Evolutionary conservation across 1,284 basidiomycete species (phyloP), one percentile per base, ranked within the genome.

Genomic region (Xanthoconium separans): DNA sequence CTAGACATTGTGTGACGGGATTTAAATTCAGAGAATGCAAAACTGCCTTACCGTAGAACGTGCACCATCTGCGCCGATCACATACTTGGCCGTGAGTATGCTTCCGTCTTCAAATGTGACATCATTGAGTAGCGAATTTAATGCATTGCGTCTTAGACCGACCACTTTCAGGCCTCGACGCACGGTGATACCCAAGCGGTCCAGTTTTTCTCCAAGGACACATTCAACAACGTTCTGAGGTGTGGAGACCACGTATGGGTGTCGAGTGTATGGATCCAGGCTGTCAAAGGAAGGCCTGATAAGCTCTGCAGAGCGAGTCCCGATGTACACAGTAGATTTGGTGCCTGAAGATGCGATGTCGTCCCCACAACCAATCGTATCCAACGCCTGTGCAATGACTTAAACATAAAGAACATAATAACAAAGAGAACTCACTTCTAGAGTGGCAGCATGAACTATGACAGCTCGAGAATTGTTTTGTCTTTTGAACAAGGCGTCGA

Each of bases 11-110:
- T 56, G 16, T 47, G 40, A 24, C 24, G 24, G 6, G 3, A 24
- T 24, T 24, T 24, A 6, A 24, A 24, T 24, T 3, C 24, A 24
- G 6, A 24, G 24, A 24, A 24, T 24, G 24, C 24, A 24, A 24
- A 24, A 24, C 24, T 3, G 24, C 24, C 80, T 57, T 61, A 81
- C 83, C 15, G 69, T 64, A 2, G 83, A 85, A 48, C 66, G 73
- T 16, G 77, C 70, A n/a, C 83, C 83, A 63, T 85, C 82, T 12
- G 83, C 81, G 37, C 79, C 82, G 30, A 84, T 61, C 2, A 84
- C 75, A 59, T 80, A 81, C 27, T 70, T 73, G 11, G 81, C 70
- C 1, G 67, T 72, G 30, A 83, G 64, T 12, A 71, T 64, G 49
- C 74, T 71, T 0, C 81, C 81, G 34, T 75, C 73, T 31, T 83